Conservation (phyloP, 306 rosid species). For the Pterocarpus macrocarpus region DNA sequence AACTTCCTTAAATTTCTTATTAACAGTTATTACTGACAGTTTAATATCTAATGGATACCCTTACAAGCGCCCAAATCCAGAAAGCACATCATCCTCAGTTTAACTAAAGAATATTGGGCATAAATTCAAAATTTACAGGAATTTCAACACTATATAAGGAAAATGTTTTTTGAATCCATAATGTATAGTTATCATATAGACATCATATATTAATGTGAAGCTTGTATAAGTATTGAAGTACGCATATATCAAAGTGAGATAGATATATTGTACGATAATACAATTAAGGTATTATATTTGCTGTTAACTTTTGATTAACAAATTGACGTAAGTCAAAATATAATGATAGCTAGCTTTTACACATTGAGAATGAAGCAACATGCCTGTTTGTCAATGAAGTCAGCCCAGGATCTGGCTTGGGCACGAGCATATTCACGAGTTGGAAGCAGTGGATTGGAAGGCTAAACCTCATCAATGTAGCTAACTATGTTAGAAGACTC, state of each 20-base stretch:
- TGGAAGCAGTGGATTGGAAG: slow-evolving; percentile 66
- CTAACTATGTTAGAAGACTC: slow-evolving; percentile 62
- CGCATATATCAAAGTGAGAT: too few relatives aligned
- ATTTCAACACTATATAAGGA: background rate
- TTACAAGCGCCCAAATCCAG: background rate
- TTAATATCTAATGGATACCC: background rate
- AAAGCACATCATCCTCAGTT: background rate
- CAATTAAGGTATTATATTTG: too few relatives aligned
- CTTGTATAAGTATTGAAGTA: too few relatives aligned
- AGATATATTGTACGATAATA: too few relatives aligned
- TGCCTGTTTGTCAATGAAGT: slow-evolving; percentile 73
- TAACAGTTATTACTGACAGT: background rate
- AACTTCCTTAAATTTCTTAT: background rate
- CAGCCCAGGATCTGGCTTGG: slow-evolving; percentile 72
- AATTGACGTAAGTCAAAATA: too few relatives aligned
- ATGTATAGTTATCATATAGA: too few relatives aligned
- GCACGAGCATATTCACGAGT: slow-evolving; percentile 58
- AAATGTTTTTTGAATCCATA: too few relatives aligned
- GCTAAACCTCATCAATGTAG: slow-evolving; percentile 68
- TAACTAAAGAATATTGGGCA: background rate
- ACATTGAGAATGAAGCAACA: background rate
- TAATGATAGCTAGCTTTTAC: too few relatives aligned
- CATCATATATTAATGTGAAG: too few relatives aligned
- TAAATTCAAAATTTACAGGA: background rate
- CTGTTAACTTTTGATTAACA: too few relatives aligned